Evolutionary conservation across 352 stramenopile genomes (phyloP), one percentile per base, ranked within the genome.

Genomic region (Globisporangium cylindrosporum): DNA sequence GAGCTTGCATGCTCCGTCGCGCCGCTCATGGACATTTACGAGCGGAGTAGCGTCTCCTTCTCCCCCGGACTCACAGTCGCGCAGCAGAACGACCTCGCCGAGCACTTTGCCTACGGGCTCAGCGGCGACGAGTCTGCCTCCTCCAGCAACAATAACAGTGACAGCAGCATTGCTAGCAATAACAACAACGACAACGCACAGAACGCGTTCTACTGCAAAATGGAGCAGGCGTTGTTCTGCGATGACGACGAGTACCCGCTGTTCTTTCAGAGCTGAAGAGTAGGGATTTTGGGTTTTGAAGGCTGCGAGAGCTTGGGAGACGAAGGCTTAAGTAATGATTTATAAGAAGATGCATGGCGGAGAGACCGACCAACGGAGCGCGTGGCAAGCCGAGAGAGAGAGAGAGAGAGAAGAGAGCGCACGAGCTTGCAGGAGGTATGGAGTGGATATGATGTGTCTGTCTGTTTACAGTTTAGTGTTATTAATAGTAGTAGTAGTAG

Each of bases 21-120:
- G 20, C 58, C 58, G 18, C 38, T 63, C 34, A 63, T 59, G 53
- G 53, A 59, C 15, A 59, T 59, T 59, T 59, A 59, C 53, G 24
- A 59, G 25, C 53, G 41, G 25, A 36, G 20, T 38, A 20, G 24
- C 25, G 15, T 24, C 14, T 18, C 53, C 12, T 59, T 59, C 53
- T 29, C 25, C 1, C 53, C 53, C 5, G 12, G 20, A 24, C 53
- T 59, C 25, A 41, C 14, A 3, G 1, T 12, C 53, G 25, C 24
- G 25, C 53, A 59, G 53, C 53, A 59, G 53, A 59, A 10, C 53
- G 53, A 38, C 25, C 25, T 59, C 12, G 25, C 53, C 25, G 53
- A 59, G 14, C 53, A 59, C 53, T 59, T 59, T 38, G 25, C 10
- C 53, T 59, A 24, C 14, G 53, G 15, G 14, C 20, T 54, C 46